Evolutionary conservation across 768 basidiomycete genomes (phyloP).

Genomic region (Clathrus columnatus): DNA sequence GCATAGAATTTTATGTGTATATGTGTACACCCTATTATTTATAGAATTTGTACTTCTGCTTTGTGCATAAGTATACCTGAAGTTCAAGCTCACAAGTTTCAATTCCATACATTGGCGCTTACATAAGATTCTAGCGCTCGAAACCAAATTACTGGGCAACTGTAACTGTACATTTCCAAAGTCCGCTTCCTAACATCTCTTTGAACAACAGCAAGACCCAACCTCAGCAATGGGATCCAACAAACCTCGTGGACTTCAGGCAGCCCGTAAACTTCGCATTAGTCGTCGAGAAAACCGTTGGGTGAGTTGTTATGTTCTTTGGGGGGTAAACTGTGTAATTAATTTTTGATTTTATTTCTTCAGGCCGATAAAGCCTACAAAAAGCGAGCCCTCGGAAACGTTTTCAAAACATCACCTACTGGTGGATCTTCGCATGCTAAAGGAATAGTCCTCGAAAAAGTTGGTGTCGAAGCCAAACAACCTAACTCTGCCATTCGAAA

Average conservation of each 20-base stretch:
- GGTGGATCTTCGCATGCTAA: constrained; percentile 99
- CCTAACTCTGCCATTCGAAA: constrained; percentile 99
- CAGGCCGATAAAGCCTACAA: constrained; percentile 98
- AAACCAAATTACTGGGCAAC: constrained; percentile 5
- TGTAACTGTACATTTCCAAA: constrained; percentile 7
- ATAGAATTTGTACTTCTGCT: too few species aligned
- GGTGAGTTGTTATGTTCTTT: constrained; percentile 43
- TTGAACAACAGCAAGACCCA: background rate
- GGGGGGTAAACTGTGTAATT: background rate
- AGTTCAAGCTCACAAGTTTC: too few species aligned
- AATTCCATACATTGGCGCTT: background rate
- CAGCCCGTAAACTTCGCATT: constrained; percentile 95
- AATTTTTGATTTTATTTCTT: background rate
- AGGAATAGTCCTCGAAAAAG: constrained; percentile 99
- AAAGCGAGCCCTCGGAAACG: constrained; percentile 98
- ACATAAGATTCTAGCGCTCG: background rate
- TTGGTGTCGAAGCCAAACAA: constrained; percentile 99
- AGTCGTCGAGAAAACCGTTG: constrained; percentile 94
- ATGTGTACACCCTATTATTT: too few species aligned
- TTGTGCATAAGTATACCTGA: too few species aligned
- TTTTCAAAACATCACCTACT: constrained; percentile 99
- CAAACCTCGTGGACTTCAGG: constrained; percentile 99
- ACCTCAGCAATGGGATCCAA: constrained; percentile 37
- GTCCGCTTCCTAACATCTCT: constrained; percentile 1
- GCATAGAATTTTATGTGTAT: constrained; percentile 21